Conservation (phyloP, 1,139 yeast species). For the Saccharomyces hybrid region DNA sequence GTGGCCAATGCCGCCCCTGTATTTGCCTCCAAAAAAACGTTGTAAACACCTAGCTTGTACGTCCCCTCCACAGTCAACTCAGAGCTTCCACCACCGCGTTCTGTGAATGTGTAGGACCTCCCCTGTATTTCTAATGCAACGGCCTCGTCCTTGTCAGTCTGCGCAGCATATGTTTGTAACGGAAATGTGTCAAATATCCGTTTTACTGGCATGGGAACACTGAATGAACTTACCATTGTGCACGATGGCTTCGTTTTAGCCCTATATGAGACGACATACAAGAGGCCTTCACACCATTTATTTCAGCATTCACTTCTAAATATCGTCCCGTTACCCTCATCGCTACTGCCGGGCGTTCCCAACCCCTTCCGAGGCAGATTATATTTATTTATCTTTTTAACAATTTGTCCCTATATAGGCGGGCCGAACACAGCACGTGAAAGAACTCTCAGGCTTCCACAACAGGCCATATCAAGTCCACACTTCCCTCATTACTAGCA, state of each 20-base stretch:
- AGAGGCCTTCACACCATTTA: neutral
- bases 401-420: neutral
- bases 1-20: slow-evolving; percentile 9
- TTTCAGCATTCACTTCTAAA: neutral
- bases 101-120: neutral
- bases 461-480: neutral
- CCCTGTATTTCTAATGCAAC: neutral
- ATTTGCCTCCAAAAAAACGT: slow-evolving; percentile 5
- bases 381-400: neutral
- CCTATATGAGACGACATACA: neutral
- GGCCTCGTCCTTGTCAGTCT: slow-evolving; percentile 7
- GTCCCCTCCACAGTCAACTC: slow-evolving; percentile 4
- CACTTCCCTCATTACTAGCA: neutral
- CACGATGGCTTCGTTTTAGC: neutral
- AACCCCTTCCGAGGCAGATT: neutral
- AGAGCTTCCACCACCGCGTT: neutral
- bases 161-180: slow-evolving; percentile 9
- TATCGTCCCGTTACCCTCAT: neutral
- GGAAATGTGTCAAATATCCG: slow-evolving; percentile 15
- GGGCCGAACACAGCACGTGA: slow-evolving; percentile 1
- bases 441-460: neutral
- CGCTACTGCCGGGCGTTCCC: neutral
- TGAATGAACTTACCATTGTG: neutral
- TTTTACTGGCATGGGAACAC: slow-evolving; percentile 11
- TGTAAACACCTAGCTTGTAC: slow-evolving; percentile 14